Evolutionary conservation across 352 stramenopile genomes (phyloP), one percentile per base, ranked within the genome.

Genomic region (Phytophthora agathidicida): DNA sequence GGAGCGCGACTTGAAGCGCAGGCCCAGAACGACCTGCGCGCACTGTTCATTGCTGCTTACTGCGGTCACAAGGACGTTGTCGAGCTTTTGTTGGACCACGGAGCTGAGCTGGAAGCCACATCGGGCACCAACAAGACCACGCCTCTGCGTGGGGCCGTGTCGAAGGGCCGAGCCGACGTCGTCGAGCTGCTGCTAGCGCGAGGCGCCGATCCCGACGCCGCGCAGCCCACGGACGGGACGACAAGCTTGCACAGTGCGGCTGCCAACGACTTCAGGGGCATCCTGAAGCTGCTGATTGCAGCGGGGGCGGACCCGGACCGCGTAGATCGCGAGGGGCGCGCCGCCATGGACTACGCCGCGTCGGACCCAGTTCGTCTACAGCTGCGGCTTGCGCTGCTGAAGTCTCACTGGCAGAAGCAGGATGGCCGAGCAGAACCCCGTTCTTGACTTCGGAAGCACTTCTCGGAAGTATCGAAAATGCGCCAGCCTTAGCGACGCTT

Each of bases 211-310:
- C 50, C 55, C 16, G 84, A 88, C 38, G 72, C 75, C 3, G 65
- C 27, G 14, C 71, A 82, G 39, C 17, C 58, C 32, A 73, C 56
- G 7, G 73, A 81, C 30, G 69, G 70, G 24, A 73, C 72, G 19
- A 82, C 75, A n/a, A 66, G 66, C 47, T 62, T 85, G 19, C 75
- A 85, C 54, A 82, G 72, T 36, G 75, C 75, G 7, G 66, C 75
- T 44, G 74, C 69, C 27, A 78, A 80, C 28, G 72, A 66, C 27
- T 72, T 69, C 27, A 57, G 64, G 31, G 58, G 65, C 30, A 69
- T 85, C 19, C 49, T 85, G 23, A 77, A 72, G 32, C 11, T 69
- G 56, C 53, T 85, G 19, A 35, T 85, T 22, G 42, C 38, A 10
- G 51, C 61, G 8, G 69, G 65, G 5, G 75, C 75, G 13, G 64